A percentile compares a stretch with the other conserved stretches of the same genome.
Evolutionary conservation across 495 filamentous ascomycete genomes (phyloP).

Genomic region (Geopyxis carbonaria): DNA sequence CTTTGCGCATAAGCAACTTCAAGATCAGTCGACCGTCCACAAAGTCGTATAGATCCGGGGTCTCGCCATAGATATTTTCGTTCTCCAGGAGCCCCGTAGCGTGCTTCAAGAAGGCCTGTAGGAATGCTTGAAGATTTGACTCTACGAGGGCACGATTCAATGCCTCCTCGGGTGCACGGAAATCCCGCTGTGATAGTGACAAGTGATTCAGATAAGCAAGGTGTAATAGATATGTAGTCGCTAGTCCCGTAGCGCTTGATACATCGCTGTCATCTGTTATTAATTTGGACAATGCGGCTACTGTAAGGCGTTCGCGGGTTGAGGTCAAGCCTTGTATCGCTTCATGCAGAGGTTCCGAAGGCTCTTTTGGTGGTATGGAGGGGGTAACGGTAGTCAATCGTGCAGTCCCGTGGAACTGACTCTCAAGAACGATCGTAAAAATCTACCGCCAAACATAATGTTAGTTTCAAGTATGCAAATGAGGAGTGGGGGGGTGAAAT

Average conservation of each 20-base stretch:
- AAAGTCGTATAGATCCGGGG: slow-evolving; percentile 37
- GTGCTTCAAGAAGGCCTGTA: slow-evolving; percentile 12
- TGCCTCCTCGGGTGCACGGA: neutral
- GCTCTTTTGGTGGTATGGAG: too few relatives aligned
- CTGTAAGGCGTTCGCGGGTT: neutral
- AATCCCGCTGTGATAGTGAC: slow-evolving; percentile 21
- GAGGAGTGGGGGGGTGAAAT: neutral
- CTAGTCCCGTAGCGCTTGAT: too few relatives aligned
- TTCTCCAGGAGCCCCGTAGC: slow-evolving; percentile 6
- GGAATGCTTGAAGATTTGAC: slow-evolving; percentile 9
- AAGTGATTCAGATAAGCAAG: slow-evolving; percentile 23
- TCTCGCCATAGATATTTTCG: slow-evolving; percentile 4
- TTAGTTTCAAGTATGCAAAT: neutral
- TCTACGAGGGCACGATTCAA: neutral
- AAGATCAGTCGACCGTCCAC: slow-evolving; percentile 48
- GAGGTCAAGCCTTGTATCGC: too few relatives aligned
- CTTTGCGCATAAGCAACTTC: slow-evolving; percentile 6
- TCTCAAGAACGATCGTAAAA: slow-evolving; percentile 36
- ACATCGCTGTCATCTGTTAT: neutral
- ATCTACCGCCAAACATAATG: slow-evolving; percentile 5
- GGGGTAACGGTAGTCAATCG: too few relatives aligned
- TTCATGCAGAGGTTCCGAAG: too few relatives aligned
- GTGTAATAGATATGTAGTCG: slow-evolving; percentile 24
- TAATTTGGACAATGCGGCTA: slow-evolving; percentile 1
- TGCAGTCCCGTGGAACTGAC: too few relatives aligned